Evolutionary conservation across 805 yeast species (phyloP).

Genomic region (Zygosaccharomyces bailii): DNA sequence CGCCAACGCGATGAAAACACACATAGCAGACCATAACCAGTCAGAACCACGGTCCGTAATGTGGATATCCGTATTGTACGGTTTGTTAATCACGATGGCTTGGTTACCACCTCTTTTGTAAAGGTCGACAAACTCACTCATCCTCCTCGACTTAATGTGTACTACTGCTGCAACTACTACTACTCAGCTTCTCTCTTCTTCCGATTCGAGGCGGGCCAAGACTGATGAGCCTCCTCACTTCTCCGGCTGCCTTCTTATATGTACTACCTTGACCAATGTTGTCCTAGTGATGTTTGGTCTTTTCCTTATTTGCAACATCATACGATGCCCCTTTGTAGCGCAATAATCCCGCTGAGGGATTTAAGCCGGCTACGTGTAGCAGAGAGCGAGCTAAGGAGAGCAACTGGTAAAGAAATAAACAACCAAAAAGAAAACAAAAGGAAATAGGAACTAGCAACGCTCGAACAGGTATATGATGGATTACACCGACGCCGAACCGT

Average conservation of each 20-base stretch:
- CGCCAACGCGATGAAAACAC: conserved; percentile 41
- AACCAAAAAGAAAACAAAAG: not conserved
- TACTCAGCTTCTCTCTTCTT: not conserved
- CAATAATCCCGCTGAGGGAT: conserved; percentile 1
- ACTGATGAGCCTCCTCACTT: not conserved
- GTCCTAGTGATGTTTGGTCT: not conserved
- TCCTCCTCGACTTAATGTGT: conserved; percentile 1
- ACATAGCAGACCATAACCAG: conserved; percentile 66
- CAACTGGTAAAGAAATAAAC: not conserved
- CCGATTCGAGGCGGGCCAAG: not conserved
- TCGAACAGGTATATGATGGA: conserved; percentile 6
- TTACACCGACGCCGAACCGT: conserved; percentile 18
- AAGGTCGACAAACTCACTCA: conserved; percentile 21
- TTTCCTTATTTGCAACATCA: not conserved
- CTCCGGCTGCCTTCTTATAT: not conserved
- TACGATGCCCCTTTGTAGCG: not conserved
- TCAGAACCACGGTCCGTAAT: conserved; percentile 60
- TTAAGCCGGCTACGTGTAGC: not conserved
- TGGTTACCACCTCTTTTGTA: conserved; percentile 37
- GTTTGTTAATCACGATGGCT: conserved; percentile 45
- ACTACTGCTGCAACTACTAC: not conserved
- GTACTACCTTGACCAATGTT: not conserved
- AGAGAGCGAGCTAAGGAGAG: not conserved
- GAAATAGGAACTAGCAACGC: not conserved
- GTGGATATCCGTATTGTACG: conserved; percentile 47